Evolutionary conservation across 345 rosid species (phyloP).

Genomic region (Acer campestre): DNA sequence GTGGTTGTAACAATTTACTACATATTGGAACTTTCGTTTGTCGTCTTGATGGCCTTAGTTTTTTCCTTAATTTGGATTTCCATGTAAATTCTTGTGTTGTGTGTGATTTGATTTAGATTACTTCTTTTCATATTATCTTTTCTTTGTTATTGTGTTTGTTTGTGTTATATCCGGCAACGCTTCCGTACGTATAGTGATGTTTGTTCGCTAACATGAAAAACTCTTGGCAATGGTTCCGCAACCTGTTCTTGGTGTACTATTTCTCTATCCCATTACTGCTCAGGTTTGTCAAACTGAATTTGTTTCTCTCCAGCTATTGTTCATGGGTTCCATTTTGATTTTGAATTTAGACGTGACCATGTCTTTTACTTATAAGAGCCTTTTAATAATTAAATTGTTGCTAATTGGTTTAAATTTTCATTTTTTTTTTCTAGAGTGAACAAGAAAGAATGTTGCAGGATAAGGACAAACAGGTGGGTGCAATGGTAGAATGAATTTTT

Average conservation of each 20-base stretch:
- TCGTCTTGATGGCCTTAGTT: too few species aligned
- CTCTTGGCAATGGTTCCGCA: constrained; percentile 86
- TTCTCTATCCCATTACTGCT: constrained; percentile 78
- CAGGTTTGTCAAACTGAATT: constrained; percentile 46
- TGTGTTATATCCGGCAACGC: too few species aligned
- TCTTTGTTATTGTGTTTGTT: too few species aligned
- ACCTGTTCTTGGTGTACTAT: constrained; percentile 91
- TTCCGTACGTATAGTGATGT: too few species aligned
- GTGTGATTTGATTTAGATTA: too few species aligned
- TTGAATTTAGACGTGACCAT: background rate
- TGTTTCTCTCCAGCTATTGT: constrained; percentile 5
- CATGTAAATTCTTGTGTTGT: too few species aligned
- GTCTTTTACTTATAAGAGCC: background rate
- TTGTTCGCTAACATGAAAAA: too few species aligned
- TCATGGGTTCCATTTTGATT: background rate
- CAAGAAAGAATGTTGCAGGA: constrained; percentile 74
- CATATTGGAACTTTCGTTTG: too few species aligned
- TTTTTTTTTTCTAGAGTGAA: constrained; percentile 55
- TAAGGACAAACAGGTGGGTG: constrained; percentile 50
- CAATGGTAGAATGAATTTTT: background rate
- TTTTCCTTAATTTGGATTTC: too few species aligned
- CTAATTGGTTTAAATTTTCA: constrained; percentile 11
- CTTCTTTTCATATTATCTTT: too few species aligned
- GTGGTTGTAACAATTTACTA: too few species aligned
- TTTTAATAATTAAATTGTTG: background rate